A percentile compares a stretch with the other conserved stretches of the same genome.
These are phyloP conservation scores for Evernia prunastri DNA, from an alignment of 495 filamentous ascomycete species.

Conservation along the genomic window DNA sequence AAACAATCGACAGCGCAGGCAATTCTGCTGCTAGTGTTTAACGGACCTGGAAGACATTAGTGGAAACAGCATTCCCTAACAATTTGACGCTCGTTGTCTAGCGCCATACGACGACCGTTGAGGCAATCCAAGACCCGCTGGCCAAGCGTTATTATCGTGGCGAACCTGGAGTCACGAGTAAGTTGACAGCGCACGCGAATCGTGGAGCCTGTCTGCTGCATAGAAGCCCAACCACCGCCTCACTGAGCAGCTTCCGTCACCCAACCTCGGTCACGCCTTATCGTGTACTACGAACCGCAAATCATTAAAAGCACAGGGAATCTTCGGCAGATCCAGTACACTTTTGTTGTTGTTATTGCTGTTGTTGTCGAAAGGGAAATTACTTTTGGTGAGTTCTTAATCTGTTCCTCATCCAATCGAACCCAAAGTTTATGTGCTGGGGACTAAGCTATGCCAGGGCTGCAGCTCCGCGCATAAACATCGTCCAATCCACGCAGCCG, in stretches of 20 bases:
- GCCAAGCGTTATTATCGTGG: constrained; percentile 15
- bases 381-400: constrained; percentile 15
- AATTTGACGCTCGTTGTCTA: constrained; percentile 12
- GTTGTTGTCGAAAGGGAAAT: constrained; percentile 10
- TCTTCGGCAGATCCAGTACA: constrained; percentile 11
- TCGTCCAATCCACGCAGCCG: constrained; percentile 27
- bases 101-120: constrained; percentile 3
- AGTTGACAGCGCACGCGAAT: constrained; percentile 27
- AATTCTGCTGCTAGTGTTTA: constrained; percentile 3
- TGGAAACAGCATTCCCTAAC: constrained; percentile 14
- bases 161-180: constrained; percentile 11
- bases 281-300: constrained; percentile 7
- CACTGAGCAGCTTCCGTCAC: constrained; percentile 13
- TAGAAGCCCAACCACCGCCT: constrained; percentile 27
- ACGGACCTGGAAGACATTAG: constrained; percentile 3
- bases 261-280: constrained; percentile 1
- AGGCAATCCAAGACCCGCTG: neutral
- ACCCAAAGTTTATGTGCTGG: constrained; percentile 18
- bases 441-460: constrained; percentile 25
- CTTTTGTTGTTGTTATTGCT: no score
- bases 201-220: constrained; percentile 24
- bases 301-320: constrained; percentile 12
- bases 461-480: constrained; percentile 27
- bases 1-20: neutral
- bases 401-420: constrained; percentile 18